Evolutionary conservation across 257 asterid species (phyloP), one percentile per base, ranked within the genome.

Genomic region (Solanum infundibuliforme): DNA sequence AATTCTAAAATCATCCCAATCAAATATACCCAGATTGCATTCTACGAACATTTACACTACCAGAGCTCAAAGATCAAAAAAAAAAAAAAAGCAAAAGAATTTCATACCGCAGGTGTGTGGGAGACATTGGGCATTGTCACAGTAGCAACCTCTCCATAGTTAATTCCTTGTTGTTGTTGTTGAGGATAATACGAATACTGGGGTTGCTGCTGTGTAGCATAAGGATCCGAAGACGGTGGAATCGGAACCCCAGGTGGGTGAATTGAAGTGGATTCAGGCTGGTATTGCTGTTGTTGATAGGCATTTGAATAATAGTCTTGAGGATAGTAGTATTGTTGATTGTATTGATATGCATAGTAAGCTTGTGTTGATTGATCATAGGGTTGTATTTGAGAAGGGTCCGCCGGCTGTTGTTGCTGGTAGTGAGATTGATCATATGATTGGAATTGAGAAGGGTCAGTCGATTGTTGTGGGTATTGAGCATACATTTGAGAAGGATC

Each of bases 231-330:
- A 29, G 69, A 31, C 6, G 83, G 55, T 16, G 84, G 88, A 87
- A 85, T 88, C 20, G 94, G 39, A 41, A 94, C 93, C 69, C 95
- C 96, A 25, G 95, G 96, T 36, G 96, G 95, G 62, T 91, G 86
- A 68, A 87, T 69, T 69, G 87, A 66, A 65, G 92, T 92, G 89
- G 90, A 90, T 87, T 93, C 92, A 32, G 83, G 84, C 41, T 55
- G 83, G 52, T 74, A 74, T 18, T 72, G 88, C 35, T 86, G 92
- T 68, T 90, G 93, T 12, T 91, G 87, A 68, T 91, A 89, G 41
- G 91, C 90, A 46, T 86, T 73, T 41, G 83, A 34, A 43, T 86
- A 86, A 35, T 66, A 71, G 8, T 34, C 25, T 39, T 74, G 85
- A 27, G 65, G 12, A 88, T 86, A 87, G 88, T 86, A 58, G 69